Evolutionary conservation across 306 rosid species (phyloP).

Genomic region (Arachis stenosperma): DNA sequence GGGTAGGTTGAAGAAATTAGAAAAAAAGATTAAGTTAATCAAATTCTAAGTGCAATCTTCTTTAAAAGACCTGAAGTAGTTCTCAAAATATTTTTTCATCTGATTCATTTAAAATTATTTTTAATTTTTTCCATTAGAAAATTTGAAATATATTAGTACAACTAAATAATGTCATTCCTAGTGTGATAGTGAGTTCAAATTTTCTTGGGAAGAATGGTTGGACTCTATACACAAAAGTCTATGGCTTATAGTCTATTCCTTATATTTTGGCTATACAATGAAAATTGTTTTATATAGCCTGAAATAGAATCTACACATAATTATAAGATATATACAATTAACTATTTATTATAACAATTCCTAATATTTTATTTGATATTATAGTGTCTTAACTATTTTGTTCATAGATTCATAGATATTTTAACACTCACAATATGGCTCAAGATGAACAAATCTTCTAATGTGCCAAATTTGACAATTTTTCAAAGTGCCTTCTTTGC

Average conservation of each 20-base stretch:
- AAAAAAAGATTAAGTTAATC: conserved; percentile 72
- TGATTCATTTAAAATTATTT: conserved; percentile 21
- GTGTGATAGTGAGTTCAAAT: background rate
- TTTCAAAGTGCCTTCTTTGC: conserved; percentile 2
- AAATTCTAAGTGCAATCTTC: conserved; percentile 84
- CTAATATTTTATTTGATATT: no score
- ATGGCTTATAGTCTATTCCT: no score
- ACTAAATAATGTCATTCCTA: conserved; percentile 14
- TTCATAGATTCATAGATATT: no score
- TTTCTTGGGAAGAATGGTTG: conserved; percentile 16
- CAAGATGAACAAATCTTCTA: background rate
- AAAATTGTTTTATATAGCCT: no score
- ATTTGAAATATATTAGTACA: conserved; percentile 26
- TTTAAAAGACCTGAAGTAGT: conserved; percentile 79
- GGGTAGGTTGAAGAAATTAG: conserved; percentile 78
- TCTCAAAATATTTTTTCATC: conserved; percentile 21
- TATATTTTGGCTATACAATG: no score
- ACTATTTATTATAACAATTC: no score
- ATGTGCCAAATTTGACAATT: conserved; percentile 5
- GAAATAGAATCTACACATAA: no score
- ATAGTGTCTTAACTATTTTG: no score
- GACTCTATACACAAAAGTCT: background rate
- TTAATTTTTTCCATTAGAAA: background rate
- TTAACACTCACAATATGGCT: background rate
- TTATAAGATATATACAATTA: no score